Evolutionary conservation across 2,329 filamentous ascomycete genomes (phyloP).

Genomic region (Alternaria burnsii): DNA sequence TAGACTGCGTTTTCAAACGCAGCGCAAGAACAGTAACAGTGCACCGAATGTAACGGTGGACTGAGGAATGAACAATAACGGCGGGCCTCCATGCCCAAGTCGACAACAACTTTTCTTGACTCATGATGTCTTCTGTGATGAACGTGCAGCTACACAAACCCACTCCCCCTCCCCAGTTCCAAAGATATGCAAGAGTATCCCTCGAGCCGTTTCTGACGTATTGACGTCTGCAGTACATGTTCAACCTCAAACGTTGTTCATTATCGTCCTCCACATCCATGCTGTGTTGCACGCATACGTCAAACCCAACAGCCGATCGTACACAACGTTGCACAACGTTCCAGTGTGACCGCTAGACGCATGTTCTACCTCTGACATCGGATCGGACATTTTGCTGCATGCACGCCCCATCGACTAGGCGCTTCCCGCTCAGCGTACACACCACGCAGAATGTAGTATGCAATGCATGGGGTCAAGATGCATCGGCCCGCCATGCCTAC

Average conservation of each 20-base stretch:
- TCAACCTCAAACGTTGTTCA: constrained; percentile 7
- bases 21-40: constrained; percentile 33
- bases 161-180: background rate
- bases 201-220: constrained; percentile 12
- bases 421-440: constrained; percentile 20
- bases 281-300: constrained; percentile 2
- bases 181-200: constrained; percentile 10
- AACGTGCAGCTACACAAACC: background rate
- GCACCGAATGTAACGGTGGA: constrained; percentile 21
- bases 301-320: constrained; percentile 6
- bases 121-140: background rate
- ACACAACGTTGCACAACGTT: constrained; percentile 7
- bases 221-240: constrained; percentile 18
- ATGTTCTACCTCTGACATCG: constrained; percentile 3
- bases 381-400: constrained; percentile 7
- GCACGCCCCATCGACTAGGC: constrained; percentile 8
- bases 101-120: background rate
- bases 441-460: background rate
- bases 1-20: constrained; percentile 27
- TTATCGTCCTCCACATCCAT: constrained; percentile 8
- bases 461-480: constrained; percentile 1
- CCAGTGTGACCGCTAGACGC: background rate
- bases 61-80: constrained; percentile 29
- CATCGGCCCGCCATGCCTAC: constrained; percentile 13
- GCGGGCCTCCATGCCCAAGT: constrained; percentile 22